These are phyloP conservation scores for Pseudocercospora fuligena DNA, from an alignment of 2,329 filamentous ascomycete genomes.

Conservation along the genomic window DNA sequence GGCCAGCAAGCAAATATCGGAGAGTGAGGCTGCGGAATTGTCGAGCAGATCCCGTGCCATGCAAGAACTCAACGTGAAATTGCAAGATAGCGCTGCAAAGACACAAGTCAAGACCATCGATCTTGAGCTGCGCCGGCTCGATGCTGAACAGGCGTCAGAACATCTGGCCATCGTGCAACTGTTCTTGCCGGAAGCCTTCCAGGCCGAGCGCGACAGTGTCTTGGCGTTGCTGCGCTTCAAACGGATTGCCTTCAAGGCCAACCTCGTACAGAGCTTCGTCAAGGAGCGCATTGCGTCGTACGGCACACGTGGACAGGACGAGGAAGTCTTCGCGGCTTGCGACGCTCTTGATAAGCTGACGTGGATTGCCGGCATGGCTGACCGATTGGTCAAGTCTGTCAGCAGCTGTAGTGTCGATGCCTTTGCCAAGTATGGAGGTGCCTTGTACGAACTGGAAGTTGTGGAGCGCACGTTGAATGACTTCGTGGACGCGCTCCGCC, in stretches of 20 bases:
- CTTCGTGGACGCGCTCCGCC: conserved; percentile 83
- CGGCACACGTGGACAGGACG: conserved; percentile 69
- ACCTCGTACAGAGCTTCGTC: conserved; percentile 75
- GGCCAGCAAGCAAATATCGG: conserved; percentile 88
- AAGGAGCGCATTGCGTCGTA: conserved; percentile 76
- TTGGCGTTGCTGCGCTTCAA: conserved; percentile 86
- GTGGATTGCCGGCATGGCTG: conserved; percentile 81
- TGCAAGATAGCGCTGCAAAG: conserved; percentile 87
- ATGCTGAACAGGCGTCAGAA: conserved; percentile 85
- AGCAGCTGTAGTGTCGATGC: conserved; percentile 76
- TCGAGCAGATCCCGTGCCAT: conserved; percentile 87
- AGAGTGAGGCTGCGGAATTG: conserved; percentile 89
- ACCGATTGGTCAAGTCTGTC: conserved; percentile 81
- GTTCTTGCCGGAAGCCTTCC: conserved; percentile 85
- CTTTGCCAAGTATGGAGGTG: conserved; percentile 78
- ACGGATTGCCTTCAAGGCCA: conserved; percentile 85
- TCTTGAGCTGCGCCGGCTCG: conserved; percentile 81
- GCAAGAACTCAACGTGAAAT: conserved; percentile 94
- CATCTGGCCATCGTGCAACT: conserved; percentile 87
- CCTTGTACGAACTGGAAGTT: conserved; percentile 84
- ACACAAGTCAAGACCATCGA: conserved; percentile 94
- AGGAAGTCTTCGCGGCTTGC: conserved; percentile 78
- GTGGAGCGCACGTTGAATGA: conserved; percentile 87
- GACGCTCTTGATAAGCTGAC: conserved; percentile 84
- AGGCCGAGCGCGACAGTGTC: conserved; percentile 82